Base-by-base conservation (phyloP, 768 basidiomycete species). In the Boletellus ananas region DNA sequence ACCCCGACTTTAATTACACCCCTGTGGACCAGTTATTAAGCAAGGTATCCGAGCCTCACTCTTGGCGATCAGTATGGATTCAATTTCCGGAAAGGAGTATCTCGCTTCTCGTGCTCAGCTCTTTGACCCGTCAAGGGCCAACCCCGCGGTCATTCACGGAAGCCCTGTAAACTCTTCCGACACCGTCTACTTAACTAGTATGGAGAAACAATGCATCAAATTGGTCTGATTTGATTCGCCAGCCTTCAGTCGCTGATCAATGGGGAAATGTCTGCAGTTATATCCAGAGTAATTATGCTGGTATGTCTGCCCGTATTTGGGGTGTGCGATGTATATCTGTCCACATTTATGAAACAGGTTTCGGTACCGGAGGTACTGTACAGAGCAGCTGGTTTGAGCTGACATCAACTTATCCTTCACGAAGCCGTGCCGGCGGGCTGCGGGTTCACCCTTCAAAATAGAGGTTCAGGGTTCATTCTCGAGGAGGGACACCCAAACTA, bases 401-500 rank as follows among this genome's bases (percentile, higher is more conserved):
- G n/a, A 39, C 34, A 5, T 43, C 3, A 10, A 38, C 44, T 58
- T 25, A 64, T 14, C 11, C 11, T 50, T 39, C 12, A 20, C 17
- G 58, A 62, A 81, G 95, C 95, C 29, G 75, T 99, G 34, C 96
- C 96, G 0, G 85, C 89, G 58, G 93, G 87, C 0, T 96, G 94
- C 59, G 96, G 96, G 0, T 99, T 99, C 67, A 96, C 94, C 0
- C 77, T 99, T 13, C 96, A 99, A 70, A 96, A 96, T 68, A 79
- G 96, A 49, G 96, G 96, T 2, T 75, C 83, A 11, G 86, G 88
- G 6, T 99, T 99, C 66, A 74, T 81, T 7, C 73, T 97, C 20
- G 75, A 78, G 45, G 80, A 90, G 49, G 81, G 80, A 1, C 95
- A 98, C 64, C 87, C 92, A 1, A 98, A 99, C 62, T 79, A 77